These are phyloP conservation scores for Coprinellus aureogranulatus DNA, from an alignment of 768 basidiomycete species.

Conservation along the genomic window DNA sequence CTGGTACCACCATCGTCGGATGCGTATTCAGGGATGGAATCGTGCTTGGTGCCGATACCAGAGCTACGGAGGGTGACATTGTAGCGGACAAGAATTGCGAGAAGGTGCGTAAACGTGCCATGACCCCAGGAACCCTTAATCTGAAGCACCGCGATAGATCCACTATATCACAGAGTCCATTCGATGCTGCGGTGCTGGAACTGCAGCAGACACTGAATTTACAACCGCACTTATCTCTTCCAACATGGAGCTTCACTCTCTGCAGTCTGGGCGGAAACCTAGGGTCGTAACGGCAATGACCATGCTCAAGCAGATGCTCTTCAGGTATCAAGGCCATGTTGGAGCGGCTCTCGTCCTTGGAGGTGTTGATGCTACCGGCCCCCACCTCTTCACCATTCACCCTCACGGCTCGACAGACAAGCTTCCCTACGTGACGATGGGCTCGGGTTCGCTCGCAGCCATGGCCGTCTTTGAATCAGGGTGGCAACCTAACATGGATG, in stretches of 20 bases:
- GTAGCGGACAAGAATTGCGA: conserved; percentile 99
- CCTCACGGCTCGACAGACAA: conserved; percentile 99
- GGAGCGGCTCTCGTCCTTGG: conserved; percentile 96
- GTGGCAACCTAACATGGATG: conserved; percentile 82
- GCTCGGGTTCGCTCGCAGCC: conserved; percentile 91
- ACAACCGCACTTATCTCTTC: conserved; percentile 93
- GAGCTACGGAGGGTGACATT: conserved; percentile 91
- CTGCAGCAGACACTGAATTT: conserved; percentile 98
- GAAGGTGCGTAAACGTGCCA: conserved; percentile 60
- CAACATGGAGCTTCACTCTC: conserved; percentile 89
- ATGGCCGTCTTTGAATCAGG: conserved; percentile 95
- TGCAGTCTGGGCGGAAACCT: conserved; percentile 89
- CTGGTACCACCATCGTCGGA: conserved; percentile 97
- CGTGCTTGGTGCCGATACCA: conserved; percentile 92
- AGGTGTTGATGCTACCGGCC: conserved; percentile 91
- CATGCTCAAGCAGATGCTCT: conserved; percentile 95
- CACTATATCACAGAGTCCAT: conserved; percentile 96
- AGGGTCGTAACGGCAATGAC: conserved; percentile 98
- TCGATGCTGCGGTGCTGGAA: conserved; percentile 97
- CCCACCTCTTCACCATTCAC: conserved; percentile 93
- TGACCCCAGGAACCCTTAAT: neutral
- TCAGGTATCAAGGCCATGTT: conserved; percentile 88
- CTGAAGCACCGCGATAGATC: conserved; percentile 54
- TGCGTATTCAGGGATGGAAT: conserved; percentile 91
- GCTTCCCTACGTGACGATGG: conserved; percentile 98